These are phyloP conservation scores for Teunomyces panamensis DNA, from an alignment of 805 yeast species.

Conservation along the genomic window DNA sequence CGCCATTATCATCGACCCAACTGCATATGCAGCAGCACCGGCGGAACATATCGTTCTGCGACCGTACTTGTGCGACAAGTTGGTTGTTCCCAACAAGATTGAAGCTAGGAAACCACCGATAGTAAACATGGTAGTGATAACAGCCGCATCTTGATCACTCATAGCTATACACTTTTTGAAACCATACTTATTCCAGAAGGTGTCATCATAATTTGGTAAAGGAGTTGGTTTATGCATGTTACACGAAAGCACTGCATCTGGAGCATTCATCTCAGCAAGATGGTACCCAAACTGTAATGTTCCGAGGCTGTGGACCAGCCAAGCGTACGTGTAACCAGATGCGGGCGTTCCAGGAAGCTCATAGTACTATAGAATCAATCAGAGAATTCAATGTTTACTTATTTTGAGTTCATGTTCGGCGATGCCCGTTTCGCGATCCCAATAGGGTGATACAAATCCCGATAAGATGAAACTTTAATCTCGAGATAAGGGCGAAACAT, in stretches of 20 bases:
- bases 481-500: background rate
- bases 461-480: background rate
- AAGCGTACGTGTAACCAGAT: constrained; percentile 25
- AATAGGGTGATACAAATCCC: background rate
- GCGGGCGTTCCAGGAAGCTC: constrained; percentile 12
- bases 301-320: constrained; percentile 36
- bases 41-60: constrained; percentile 20
- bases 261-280: constrained; percentile 37
- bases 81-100: constrained; percentile 25
- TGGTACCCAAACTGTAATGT: constrained; percentile 41
- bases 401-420: background rate
- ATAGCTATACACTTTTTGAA: constrained; percentile 29
- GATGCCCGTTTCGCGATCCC: background rate
- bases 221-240: constrained; percentile 17
- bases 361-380: background rate
- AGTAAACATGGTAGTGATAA: constrained; percentile 33
- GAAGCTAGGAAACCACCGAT: constrained; percentile 36
- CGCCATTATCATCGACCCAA: constrained; percentile 29
- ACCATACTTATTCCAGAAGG: constrained; percentile 25
- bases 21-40: constrained; percentile 10
- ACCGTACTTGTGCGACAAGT: constrained; percentile 22
- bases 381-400: background rate
- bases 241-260: constrained; percentile 29
- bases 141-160: constrained; percentile 18
- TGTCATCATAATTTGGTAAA: constrained; percentile 17